Evolutionary conservation across 2,329 filamentous ascomycete genomes (phyloP), one percentile per base, ranked within the genome.

Genomic region (Keithomyces neogunnii): DNA sequence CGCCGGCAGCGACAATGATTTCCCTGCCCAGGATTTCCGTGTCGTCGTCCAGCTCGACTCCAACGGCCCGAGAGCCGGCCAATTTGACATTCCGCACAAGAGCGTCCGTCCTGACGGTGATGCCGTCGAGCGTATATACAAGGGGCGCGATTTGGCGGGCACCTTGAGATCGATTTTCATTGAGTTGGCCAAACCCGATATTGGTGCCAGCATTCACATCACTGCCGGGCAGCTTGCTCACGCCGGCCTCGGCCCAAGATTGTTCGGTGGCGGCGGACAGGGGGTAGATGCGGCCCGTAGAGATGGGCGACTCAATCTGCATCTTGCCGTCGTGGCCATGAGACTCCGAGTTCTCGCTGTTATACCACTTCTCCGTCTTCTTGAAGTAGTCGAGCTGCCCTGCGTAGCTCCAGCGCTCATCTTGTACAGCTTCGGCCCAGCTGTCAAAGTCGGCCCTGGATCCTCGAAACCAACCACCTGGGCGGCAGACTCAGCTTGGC

Each of bases 1-100:
- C 62, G 9, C 76, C 76, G 3, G 71, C 73, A 0, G 72, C 69
- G 32, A 80, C 51, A 48, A 80, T 77, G 11, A 79, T 70, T 52
- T 70, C 58, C 49, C 63, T 59, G 55, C 56, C 43, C 47, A 53
- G 54, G 31, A 65, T 63, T 7, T 59, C 49, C 4, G 59, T 62
- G 2, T 65, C 61, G 9, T 62, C 51, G 8, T 56, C 53, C 3
- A 61, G 56, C 43, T 64, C 57, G 26, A 62, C 54, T 13, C 59
- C 59, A 1, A 45, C 48, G 6, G 60, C 59, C 33, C 11, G 33
- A 35, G 6, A 7, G 33, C 11, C 6, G 6, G 33, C 33, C 6
- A 11, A 35, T 11, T 35, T 35, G 6, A 35, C 11, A 6, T 35
- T 35, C 6, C 6, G 6, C 6, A 35, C 33, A 7, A 35, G 6